Base-by-base conservation (phyloP, 768 basidiomycete genomes). In the Rubroboletus pulcherrimus region DNA sequence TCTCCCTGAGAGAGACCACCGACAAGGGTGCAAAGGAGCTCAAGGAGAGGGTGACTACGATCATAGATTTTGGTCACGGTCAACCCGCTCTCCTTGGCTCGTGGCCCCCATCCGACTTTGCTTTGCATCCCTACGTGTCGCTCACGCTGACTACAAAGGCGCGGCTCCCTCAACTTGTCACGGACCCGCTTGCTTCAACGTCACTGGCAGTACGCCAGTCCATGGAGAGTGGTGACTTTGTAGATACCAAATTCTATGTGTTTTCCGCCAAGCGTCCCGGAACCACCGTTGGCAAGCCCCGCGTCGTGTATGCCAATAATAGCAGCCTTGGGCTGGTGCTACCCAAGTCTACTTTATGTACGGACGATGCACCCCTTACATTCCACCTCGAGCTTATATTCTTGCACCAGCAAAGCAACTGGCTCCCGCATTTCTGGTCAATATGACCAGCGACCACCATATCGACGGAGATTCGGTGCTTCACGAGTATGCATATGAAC, bases 241-340 rank as follows among this genome's bases (percentile, higher is more conserved):
- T 67, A 1, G 63, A 69, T 42, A 70, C 68, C 7, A 70, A 66
- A 34, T 69, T 71, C 38, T 60, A 71, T 14, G 70, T 30, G 29
- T 67, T 65, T 50, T 69, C 70, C 15, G 46, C 57, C 14, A 64
- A 54, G 45, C 46, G 55, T 24, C 21, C 51, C 2, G 47, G 59
- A 11, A 8, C 41, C 12, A 55, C 44, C 33, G 64, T 59, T 50
- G 56, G 62, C 24, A 63, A 35, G 14, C 69, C 67, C 2, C 69
- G 65, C 30, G 34, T 54, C 44, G 59, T 69, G 46, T 69, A 71
- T 24, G 67, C 56, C 39, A 69, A 64, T 19, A 59, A 19, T 4
- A 30, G 37, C n/a, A 62, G 67, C 50, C 49, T 62, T 7, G 49
- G 57, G 15, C 4, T 67, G 40, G 31, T 38, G 9, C 35, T 64